Conservation (phyloP, 768 basidiomycete genomes). For the Calocera viscosa region DNA sequence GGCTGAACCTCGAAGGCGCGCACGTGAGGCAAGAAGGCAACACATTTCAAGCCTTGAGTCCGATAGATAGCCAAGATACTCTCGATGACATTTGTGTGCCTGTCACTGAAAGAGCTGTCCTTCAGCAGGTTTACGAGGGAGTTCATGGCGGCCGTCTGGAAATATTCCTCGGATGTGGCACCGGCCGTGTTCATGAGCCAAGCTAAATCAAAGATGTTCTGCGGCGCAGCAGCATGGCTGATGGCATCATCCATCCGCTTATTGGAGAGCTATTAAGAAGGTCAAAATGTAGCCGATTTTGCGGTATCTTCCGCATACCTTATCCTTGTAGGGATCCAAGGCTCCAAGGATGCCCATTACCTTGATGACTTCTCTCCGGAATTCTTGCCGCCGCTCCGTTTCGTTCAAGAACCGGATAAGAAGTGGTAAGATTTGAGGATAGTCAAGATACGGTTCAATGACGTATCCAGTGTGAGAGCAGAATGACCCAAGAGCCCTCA, state of each 20-base stretch:
- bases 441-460: slow-evolving; percentile 75
- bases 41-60: slow-evolving; percentile 92
- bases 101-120: slow-evolving; percentile 72
- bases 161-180: slow-evolving; percentile 82
- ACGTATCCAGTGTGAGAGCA: slow-evolving; percentile 95
- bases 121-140: slow-evolving; percentile 75
- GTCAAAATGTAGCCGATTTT: slow-evolving; percentile 52
- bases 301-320: slow-evolving; percentile 40
- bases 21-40: slow-evolving; percentile 88
- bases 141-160: slow-evolving; percentile 89
- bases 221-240: slow-evolving; percentile 40
- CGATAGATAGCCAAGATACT: slow-evolving; percentile 99
- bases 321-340: slow-evolving; percentile 86
- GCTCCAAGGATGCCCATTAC: slow-evolving; percentile 94
- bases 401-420: slow-evolving; percentile 66
- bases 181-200: slow-evolving; percentile 28
- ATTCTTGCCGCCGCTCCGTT: slow-evolving; percentile 56
- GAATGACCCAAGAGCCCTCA: slow-evolving; percentile 88
- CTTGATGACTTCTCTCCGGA: slow-evolving; percentile 81
- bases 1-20: slow-evolving; percentile 3
- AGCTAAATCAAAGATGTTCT: slow-evolving; percentile 31
- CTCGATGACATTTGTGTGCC: slow-evolving; percentile 90
- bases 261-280: slow-evolving; percentile 44
- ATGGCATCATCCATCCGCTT: slow-evolving; percentile 47
- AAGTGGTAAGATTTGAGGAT: slow-evolving; percentile 79